phyloP scores from a whole-genome alignment of 1,284 basidiomycete genomes.

The Volvariella volvacea region DNA sequence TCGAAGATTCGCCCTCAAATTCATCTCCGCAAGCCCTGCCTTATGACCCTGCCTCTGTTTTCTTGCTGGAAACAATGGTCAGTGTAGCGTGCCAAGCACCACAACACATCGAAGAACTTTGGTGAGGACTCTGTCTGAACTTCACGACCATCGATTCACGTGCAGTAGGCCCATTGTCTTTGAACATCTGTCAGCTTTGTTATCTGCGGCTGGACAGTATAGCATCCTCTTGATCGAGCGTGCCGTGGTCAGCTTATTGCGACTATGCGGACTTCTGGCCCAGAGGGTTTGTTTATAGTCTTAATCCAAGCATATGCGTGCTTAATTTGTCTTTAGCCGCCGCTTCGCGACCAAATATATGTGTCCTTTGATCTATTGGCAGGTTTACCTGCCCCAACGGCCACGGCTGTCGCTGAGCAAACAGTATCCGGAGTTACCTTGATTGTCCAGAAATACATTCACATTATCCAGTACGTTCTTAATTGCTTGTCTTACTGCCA shows the following conservation, averaged over 20 bases:
- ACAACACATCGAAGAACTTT: slow-evolving; percentile 79
- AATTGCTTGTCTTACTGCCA: slow-evolving; percentile 4
- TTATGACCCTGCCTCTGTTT: slow-evolving; percentile 93
- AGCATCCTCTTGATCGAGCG: slow-evolving; percentile 90
- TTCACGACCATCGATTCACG: neutral
- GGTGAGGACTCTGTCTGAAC: slow-evolving; percentile 37
- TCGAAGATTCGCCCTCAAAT: slow-evolving; percentile 45
- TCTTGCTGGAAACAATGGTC: slow-evolving; percentile 91
- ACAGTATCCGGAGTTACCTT: slow-evolving; percentile 79
- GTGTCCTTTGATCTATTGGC: slow-evolving; percentile 88
- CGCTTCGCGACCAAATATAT: slow-evolving; percentile 87
- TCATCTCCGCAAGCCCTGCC: slow-evolving; percentile 52
- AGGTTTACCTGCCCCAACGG: slow-evolving; percentile 68
- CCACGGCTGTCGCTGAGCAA: slow-evolving; percentile 88
- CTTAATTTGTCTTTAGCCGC: slow-evolving; percentile 35
- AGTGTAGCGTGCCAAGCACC: slow-evolving; percentile 77
- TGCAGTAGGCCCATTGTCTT: slow-evolving; percentile 79
- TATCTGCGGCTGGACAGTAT: slow-evolving; percentile 75
- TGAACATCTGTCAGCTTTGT: slow-evolving; percentile 80
- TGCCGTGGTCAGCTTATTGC: slow-evolving; percentile 87
- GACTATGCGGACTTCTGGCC: slow-evolving; percentile 75
- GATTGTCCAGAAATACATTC: slow-evolving; percentile 70
- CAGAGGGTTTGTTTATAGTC: slow-evolving; percentile 48
- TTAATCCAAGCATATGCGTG: slow-evolving; percentile 11
- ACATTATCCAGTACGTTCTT: slow-evolving; percentile 57